Evolutionary conservation across 257 asterid species (phyloP).

Genomic region (Plantago elongata): DNA sequence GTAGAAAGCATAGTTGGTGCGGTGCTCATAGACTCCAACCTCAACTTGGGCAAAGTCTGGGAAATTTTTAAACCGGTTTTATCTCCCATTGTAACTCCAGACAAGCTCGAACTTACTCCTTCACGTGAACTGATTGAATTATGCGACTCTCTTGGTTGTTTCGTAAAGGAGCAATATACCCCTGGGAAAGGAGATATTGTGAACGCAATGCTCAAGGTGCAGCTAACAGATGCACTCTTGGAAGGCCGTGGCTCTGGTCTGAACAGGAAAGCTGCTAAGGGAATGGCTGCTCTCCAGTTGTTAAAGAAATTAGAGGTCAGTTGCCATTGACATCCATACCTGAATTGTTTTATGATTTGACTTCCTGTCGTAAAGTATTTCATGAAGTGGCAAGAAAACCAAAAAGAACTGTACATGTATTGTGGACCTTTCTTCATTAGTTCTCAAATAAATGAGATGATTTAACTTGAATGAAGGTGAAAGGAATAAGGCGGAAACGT

Average conservation of each 20-base stretch:
- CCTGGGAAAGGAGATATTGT: conserved; percentile 38
- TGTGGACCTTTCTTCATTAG: neutral
- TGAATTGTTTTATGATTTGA: neutral
- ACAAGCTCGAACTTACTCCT: conserved; percentile 81
- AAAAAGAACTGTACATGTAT: neutral
- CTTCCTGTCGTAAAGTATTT: too few species aligned
- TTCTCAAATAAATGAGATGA: conserved; percentile 3
- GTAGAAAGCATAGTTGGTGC: conserved; percentile 96
- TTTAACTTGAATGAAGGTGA: conserved; percentile 33
- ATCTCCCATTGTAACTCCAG: conserved; percentile 92
- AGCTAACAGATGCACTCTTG: conserved; percentile 58
- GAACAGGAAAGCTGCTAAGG: conserved; percentile 63
- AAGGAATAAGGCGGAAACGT: conserved; percentile 50
- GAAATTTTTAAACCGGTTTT: conserved; percentile 62
- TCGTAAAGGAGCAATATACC: conserved; percentile 34
- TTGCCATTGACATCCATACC: conserved; percentile 6
- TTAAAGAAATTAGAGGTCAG: conserved; percentile 76
- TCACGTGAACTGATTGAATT: conserved; percentile 70
- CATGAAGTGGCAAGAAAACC: too few species aligned
- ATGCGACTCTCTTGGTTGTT: conserved; percentile 86
- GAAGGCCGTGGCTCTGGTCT: conserved; percentile 56
- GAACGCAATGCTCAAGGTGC: conserved; percentile 55
- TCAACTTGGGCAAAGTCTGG: conserved; percentile 73
- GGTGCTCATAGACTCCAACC: conserved; percentile 72
- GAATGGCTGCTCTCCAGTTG: conserved; percentile 70